These are phyloP conservation scores for Diaporthe vexans DNA, from an alignment of 2,329 filamentous ascomycete species.

Conservation along the genomic window DNA sequence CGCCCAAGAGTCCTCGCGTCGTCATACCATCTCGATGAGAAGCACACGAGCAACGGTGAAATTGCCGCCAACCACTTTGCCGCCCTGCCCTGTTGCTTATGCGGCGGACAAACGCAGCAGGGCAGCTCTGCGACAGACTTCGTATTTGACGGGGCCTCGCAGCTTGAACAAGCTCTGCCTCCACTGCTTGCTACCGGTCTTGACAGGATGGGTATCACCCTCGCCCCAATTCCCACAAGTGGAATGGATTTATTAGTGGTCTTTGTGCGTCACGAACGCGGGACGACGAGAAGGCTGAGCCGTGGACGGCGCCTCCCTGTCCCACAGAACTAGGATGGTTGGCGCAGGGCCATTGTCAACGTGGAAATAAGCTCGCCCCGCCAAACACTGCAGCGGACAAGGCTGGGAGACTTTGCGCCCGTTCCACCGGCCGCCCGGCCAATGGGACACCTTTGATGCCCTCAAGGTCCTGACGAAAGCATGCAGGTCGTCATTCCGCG, in stretches of 20 bases:
- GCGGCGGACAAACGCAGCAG: not conserved
- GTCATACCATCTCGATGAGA: constrained; percentile 22
- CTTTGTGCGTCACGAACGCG: not conserved
- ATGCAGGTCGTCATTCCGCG: constrained; percentile 24
- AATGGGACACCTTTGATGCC: constrained; percentile 42
- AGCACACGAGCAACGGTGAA: not conserved
- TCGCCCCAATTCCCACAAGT: constrained; percentile 50
- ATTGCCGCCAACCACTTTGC: constrained; percentile 3
- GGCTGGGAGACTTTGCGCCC: constrained; percentile 41
- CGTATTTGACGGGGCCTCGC: not conserved
- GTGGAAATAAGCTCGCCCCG: constrained; percentile 42
- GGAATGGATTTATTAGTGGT: constrained; percentile 27
- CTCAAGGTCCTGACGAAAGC: constrained; percentile 43
- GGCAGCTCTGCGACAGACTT: constrained; percentile 34
- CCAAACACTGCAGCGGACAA: constrained; percentile 38
- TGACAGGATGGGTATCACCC: constrained; percentile 45
- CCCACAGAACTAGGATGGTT: constrained; percentile 42
- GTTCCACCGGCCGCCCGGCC: constrained; percentile 40
- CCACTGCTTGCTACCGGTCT: not conserved
- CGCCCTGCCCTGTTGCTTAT: constrained; percentile 4
- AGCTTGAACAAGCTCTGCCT: not conserved
- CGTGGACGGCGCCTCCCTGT: constrained; percentile 7
- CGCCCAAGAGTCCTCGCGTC: constrained; percentile 20
- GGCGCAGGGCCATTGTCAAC: constrained; percentile 38
- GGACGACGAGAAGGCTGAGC: constrained; percentile 45